Percentiles rank a stretch among this genome's conserved stretches.
These are phyloP conservation scores for Euclidium syriacum DNA, from an alignment of 345 rosid genomes.

Conservation along the genomic window DNA sequence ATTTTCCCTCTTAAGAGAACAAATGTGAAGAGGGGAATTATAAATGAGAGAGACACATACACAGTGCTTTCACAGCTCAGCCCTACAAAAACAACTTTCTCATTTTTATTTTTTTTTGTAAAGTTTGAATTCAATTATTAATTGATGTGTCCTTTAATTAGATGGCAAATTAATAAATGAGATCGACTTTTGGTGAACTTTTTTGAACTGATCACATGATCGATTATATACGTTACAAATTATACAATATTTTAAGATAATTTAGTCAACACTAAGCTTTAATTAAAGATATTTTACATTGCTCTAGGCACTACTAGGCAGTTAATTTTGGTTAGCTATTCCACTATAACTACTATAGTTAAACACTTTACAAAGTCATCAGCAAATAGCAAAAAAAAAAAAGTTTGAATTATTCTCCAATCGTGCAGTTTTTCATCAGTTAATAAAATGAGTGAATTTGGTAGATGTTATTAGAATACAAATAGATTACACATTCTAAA, in stretches of 20 bases:
- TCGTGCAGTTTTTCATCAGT: too few relatives aligned
- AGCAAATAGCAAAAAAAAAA: too few relatives aligned
- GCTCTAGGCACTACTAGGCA: conserved; percentile 12
- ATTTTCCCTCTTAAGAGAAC: background rate
- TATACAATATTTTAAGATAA: background rate
- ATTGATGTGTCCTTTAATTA: background rate
- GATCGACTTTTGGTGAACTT: conserved; percentile 12
- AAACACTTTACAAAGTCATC: too few relatives aligned
- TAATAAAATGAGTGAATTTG: too few relatives aligned
- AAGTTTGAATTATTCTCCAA: too few relatives aligned
- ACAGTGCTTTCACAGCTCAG: conserved; percentile 22
- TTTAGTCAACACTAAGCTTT: conserved; percentile 21
- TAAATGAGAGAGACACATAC: conserved; percentile 33
- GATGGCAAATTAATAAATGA: conserved; percentile 1
- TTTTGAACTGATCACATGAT: conserved; percentile 21
- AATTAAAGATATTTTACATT: conserved; percentile 14
- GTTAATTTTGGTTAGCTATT: conserved; percentile 3
- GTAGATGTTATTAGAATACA: too few relatives aligned
- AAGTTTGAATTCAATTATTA: too few relatives aligned
- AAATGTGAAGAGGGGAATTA: conserved; percentile 12
- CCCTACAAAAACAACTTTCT: too few relatives aligned
- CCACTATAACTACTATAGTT: background rate
- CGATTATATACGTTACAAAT: conserved; percentile 12
- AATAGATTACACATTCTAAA: too few relatives aligned
- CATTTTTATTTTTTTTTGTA: too few relatives aligned